These are phyloP conservation scores for Sordariomycetes sp. DNA, from an alignment of 2,329 filamentous ascomycete species.

Conservation along the genomic window DNA sequence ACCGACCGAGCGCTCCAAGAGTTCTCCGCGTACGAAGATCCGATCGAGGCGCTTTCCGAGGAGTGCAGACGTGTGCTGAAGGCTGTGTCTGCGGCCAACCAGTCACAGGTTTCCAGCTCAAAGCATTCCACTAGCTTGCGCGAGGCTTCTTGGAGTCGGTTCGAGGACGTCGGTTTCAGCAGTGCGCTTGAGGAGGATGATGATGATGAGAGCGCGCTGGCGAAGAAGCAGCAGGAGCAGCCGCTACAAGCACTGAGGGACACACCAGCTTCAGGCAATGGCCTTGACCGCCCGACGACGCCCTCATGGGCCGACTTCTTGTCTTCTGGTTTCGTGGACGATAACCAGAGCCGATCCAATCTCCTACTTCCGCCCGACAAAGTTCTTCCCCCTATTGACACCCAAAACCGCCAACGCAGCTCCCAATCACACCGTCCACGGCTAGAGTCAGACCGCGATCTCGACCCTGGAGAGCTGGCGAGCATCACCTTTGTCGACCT, in stretches of 20 bases:
- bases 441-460: constrained; percentile 55
- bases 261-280: constrained; percentile 56
- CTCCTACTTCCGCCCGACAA: constrained; percentile 87
- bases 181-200: constrained; percentile 64
- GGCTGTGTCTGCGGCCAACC: constrained; percentile 80
- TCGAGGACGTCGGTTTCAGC: constrained; percentile 89
- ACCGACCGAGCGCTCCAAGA: constrained; percentile 75
- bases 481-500: constrained; percentile 81
- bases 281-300: constrained; percentile 75
- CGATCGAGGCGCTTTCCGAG: constrained; percentile 78
- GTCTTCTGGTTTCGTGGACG: constrained; percentile 83
- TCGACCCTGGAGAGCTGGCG: constrained; percentile 89
- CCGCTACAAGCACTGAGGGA: constrained; percentile 44
- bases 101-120: constrained; percentile 64
- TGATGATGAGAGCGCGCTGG: constrained; percentile 42
- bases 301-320: constrained; percentile 98
- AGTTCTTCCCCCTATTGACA: constrained; percentile 75
- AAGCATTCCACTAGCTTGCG: constrained; percentile 64
- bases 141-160: constrained; percentile 93
- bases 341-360: constrained; percentile 53
- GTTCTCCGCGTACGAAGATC: constrained; percentile 85
- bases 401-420: constrained; percentile 64
- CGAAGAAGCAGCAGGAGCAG: constrained; percentile 29
- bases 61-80: constrained; percentile 87
- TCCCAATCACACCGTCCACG: constrained; percentile 75